Percentiles rank a stretch among this genome's conserved stretches.
Conservation (phyloP, 805 yeast genomes). For the Candida loeiensis region DNA sequence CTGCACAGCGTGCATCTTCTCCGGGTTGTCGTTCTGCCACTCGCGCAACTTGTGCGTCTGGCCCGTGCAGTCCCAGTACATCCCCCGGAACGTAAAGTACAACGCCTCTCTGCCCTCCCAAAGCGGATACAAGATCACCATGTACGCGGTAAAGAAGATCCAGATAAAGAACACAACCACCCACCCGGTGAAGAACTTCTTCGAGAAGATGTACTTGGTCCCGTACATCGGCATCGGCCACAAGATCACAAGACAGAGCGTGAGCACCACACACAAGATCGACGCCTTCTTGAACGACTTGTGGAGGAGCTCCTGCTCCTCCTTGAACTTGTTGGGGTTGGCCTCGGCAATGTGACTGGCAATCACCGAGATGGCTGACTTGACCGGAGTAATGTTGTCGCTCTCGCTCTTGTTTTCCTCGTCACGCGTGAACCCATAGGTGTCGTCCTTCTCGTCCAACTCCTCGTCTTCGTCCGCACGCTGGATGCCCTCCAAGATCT, state of each 20-base stretch:
- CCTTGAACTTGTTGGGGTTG: conserved; percentile 27
- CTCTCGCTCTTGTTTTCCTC: conserved; percentile 15
- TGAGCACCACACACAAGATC: conserved; percentile 55
- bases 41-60: conserved; percentile 66
- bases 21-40: conserved; percentile 77
- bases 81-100: conserved; percentile 63
- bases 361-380: conserved; percentile 36
- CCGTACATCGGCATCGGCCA: conserved; percentile 99
- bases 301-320: conserved; percentile 50
- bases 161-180: conserved; percentile 76
- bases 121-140: conserved; percentile 67
- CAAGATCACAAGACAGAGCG: conserved; percentile 60
- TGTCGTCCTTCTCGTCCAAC: conserved; percentile 24
- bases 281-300: conserved; percentile 62
- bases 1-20: conserved; percentile 68
- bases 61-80: conserved; percentile 83
- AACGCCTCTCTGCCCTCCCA: conserved; percentile 72
- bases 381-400: conserved; percentile 31
- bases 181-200: conserved; percentile 85
- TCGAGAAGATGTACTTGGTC: conserved; percentile 67
- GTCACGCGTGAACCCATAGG: conserved; percentile 14
- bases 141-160: conserved; percentile 64
- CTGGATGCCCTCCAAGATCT: conserved; percentile 52
- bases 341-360: conserved; percentile 35
- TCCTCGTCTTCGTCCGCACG: conserved; percentile 74